Percentiles rank a stretch among this genome's conserved stretches.
Evolutionary conservation across 306 rosid species (phyloP).

Genomic region (Canavalia gladiata): DNA sequence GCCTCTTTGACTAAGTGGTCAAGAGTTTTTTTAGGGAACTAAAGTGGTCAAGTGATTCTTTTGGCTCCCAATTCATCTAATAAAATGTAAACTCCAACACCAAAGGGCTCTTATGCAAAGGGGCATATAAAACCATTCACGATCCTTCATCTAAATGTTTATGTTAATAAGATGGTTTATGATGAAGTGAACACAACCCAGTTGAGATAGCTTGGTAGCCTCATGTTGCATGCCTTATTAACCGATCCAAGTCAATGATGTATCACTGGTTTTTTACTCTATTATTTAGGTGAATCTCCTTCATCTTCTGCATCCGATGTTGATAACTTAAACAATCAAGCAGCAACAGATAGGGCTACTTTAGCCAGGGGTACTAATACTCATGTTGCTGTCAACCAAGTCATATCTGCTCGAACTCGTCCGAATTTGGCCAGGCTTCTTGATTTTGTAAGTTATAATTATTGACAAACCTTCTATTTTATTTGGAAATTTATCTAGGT

Average conservation of each 20-base stretch:
- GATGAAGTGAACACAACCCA: background rate
- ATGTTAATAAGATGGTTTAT: background rate
- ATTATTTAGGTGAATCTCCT: constrained; percentile 74
- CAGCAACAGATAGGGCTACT: constrained; percentile 58
- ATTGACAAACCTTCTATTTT: constrained; percentile 17
- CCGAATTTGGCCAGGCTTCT: constrained; percentile 67
- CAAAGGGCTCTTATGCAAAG: background rate
- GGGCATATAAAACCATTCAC: constrained; percentile 12
- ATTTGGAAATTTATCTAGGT: constrained; percentile 30
- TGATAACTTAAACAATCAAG: constrained; percentile 73
- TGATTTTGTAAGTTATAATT: constrained; percentile 70
- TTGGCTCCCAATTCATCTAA: background rate
- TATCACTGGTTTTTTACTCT: constrained; percentile 31
- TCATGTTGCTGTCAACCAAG: constrained; percentile 64
- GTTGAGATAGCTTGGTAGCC: constrained; percentile 19
- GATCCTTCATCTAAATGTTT: background rate
- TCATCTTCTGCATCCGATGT: constrained; percentile 86
- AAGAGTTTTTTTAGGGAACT: background rate
- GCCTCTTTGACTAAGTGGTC: background rate
- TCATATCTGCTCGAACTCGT: constrained; percentile 60
- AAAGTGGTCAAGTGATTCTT: background rate
- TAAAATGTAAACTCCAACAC: background rate
- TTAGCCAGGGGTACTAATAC: constrained; percentile 55
- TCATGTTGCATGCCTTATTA: constrained; percentile 25
- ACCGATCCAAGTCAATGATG: constrained; percentile 29